Base-by-base conservation (phyloP, 768 basidiomycete genomes). In the Lentinula sp. region DNA sequence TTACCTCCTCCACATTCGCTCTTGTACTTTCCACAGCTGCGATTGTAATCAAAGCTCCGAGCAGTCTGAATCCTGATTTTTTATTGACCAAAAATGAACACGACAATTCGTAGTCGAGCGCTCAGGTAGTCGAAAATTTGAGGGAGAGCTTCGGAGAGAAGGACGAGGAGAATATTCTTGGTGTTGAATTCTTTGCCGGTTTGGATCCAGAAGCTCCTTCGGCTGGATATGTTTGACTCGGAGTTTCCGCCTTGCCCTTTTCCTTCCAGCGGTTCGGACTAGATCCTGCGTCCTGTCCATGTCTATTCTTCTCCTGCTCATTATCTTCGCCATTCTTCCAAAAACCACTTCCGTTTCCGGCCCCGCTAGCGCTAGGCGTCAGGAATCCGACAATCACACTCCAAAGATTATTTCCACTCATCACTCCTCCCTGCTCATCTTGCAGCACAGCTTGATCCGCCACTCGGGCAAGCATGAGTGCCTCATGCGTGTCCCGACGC, bases 401-500 rank as follows among this genome's bases (percentile, higher is more conserved):
- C 92, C 91, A 93, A 35, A 94, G 75, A 65, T 81, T 84, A 67
- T 93, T 92, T 45, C 76, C 85, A 65, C 82, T 89, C 65, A 88
- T 70, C 9, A 77, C 67, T 43, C 23, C 39, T 28, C 39, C 55
- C 45, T 56, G 55, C 61, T 87, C 85, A 5, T 82, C 82, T 66
- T 84, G 84, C 16, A 85, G 65, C 46, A 86, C 75, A 15, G 82
- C 78, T 70, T 83, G 79, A 68, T 93, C 91, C 5, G 91, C 92
- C 39, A 91, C 79, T 55, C 80, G 82, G 28, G 89, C 90, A 43
- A 94, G 75, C 66, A 81, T 76, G 28, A 85, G 76, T 9, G 91
- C 92, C 74, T 94, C 91, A 42, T 78, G 77, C 5, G 93, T 95
- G 67, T 98, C 95, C 57, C 94, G 75, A 60, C 95, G 77, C n/a